phyloP scores from a whole-genome alignment of 441 rosid species.

The Populus hybrid region DNA sequence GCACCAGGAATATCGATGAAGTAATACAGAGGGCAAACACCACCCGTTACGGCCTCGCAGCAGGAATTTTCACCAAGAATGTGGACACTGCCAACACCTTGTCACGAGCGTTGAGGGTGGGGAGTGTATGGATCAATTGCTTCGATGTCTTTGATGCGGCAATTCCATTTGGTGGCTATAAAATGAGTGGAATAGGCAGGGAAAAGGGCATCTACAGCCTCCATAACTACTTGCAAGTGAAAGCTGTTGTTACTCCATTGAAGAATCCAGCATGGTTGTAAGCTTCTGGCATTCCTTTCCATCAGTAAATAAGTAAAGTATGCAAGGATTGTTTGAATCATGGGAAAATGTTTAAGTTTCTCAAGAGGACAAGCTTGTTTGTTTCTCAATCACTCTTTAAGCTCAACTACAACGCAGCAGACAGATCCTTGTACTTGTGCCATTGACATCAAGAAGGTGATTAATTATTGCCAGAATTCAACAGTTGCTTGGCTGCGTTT shows the following conservation, averaged over 20 bases:
- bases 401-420: not conserved
- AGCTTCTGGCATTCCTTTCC: not conserved
- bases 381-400: not conserved
- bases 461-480: not conserved
- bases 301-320: not conserved
- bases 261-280: slow-evolving; percentile 78
- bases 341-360: not conserved
- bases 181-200: slow-evolving; percentile 87
- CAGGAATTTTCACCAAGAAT: slow-evolving; percentile 71
- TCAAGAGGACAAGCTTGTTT: not conserved
- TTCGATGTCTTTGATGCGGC: slow-evolving; percentile 83
- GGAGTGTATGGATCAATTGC: slow-evolving; percentile 88
- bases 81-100: slow-evolving; percentile 61
- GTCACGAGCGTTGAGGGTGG: slow-evolving; percentile 61
- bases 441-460: not conserved
- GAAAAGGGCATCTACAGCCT: slow-evolving; percentile 89
- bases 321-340: not conserved
- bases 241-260: slow-evolving; percentile 74
- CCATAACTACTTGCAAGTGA: slow-evolving; percentile 74
- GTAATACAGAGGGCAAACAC: slow-evolving; percentile 70
- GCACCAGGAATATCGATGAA: slow-evolving; percentile 55
- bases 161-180: slow-evolving; percentile 88
- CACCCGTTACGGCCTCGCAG: slow-evolving; percentile 66
- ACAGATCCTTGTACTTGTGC: not conserved
- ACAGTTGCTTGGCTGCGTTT: not conserved